These are phyloP conservation scores for Limnanthes douglasii DNA, from an alignment of 345 rosid genomes.

Conservation along the genomic window DNA sequence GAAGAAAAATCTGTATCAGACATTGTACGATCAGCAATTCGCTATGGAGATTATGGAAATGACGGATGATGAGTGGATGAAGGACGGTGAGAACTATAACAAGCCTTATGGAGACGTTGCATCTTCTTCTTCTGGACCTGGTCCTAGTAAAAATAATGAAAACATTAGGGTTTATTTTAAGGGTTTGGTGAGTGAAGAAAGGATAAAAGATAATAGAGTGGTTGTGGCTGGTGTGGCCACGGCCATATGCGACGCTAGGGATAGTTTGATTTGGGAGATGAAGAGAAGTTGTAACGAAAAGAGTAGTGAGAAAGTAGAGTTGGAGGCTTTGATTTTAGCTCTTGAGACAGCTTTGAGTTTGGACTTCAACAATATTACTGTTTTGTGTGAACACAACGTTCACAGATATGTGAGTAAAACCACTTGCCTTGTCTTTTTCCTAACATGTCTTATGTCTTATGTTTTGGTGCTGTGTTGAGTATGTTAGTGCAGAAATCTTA, in stretches of 20 bases:
- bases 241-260: constrained; percentile 27
- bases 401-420: too few species aligned
- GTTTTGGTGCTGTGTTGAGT: too few species aligned
- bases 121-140: too few species aligned
- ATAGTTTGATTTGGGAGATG: constrained; percentile 31
- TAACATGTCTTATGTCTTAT: too few species aligned
- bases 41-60: constrained; percentile 32
- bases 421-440: too few species aligned
- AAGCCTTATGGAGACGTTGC: constrained; percentile 30
- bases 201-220: constrained; percentile 13
- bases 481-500: too few species aligned
- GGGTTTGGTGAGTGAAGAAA: constrained; percentile 31
- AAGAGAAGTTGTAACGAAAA: constrained; percentile 14
- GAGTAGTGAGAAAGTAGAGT: too few species aligned
- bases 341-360: constrained; percentile 6
- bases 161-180: constrained; percentile 15
- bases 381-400: too few species aligned
- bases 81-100: constrained; percentile 28
- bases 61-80: constrained; percentile 37
- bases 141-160: constrained; percentile 2
- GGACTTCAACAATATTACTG: too few species aligned
- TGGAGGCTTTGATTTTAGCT: constrained; percentile 11
- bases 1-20: constrained; percentile 35
- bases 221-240: constrained; percentile 33
- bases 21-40: constrained; percentile 46